Percentiles rank a stretch among this genome's conserved stretches.
Conservation (phyloP, 495 filamentous ascomycete genomes). For the Aspergillus wentii region DNA sequence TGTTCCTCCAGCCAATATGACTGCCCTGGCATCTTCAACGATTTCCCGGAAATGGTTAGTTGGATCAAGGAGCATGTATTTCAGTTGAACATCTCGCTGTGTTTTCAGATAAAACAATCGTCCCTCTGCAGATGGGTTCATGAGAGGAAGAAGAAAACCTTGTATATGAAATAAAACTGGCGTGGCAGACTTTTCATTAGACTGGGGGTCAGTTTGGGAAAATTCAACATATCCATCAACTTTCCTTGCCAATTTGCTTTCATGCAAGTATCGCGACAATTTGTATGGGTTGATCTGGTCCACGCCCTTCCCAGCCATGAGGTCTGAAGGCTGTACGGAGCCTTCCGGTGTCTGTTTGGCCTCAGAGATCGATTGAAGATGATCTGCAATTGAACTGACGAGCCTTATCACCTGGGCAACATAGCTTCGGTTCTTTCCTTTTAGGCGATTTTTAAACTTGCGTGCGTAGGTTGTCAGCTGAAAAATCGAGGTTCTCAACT, state of each 20-base stretch:
- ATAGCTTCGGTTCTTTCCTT: slow-evolving; percentile 92
- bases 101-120: slow-evolving; percentile 72
- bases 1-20: slow-evolving; percentile 90
- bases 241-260: slow-evolving; percentile 92
- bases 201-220: slow-evolving; percentile 31
- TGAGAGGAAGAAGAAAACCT: slow-evolving; percentile 75
- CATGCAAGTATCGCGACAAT: slow-evolving; percentile 77
- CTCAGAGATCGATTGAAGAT: slow-evolving; percentile 46
- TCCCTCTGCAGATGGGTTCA: slow-evolving; percentile 85
- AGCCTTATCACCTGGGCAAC: slow-evolving; percentile 80
- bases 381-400: slow-evolving; percentile 66
- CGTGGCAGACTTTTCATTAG: slow-evolving; percentile 38
- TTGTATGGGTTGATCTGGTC: slow-evolving; percentile 95
- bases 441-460: slow-evolving; percentile 78
- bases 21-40: slow-evolving; percentile 78
- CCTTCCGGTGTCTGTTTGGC: slow-evolving; percentile 51
- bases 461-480: slow-evolving; percentile 79
- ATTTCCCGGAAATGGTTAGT: slow-evolving; percentile 87
- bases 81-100: slow-evolving; percentile 56
- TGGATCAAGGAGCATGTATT: slow-evolving; percentile 91
- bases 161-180: slow-evolving; percentile 82
- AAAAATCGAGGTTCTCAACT: slow-evolving; percentile 64
- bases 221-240: slow-evolving; percentile 80
- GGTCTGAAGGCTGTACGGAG: slow-evolving; percentile 57
- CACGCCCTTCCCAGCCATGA: slow-evolving; percentile 80